Evolutionary conservation across 306 rosid species (phyloP).

Genomic region (Prunus mira): DNA sequence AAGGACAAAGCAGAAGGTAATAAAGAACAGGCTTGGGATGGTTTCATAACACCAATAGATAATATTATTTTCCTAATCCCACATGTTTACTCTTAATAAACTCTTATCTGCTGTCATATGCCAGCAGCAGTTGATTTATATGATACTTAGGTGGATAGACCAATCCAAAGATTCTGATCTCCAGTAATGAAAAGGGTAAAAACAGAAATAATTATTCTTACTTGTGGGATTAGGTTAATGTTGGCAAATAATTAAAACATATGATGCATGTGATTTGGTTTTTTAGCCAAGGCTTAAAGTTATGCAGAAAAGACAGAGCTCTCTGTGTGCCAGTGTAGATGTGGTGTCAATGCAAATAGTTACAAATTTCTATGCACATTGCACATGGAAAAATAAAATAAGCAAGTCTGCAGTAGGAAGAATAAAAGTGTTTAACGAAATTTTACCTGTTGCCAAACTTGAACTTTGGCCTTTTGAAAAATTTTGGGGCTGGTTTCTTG

Average conservation of each 20-base stretch:
- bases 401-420: background rate
- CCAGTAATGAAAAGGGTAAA: constrained; percentile 15
- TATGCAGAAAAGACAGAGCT: background rate
- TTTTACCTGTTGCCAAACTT: constrained; percentile 69
- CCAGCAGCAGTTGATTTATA: background rate
- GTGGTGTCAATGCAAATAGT: constrained; percentile 14
- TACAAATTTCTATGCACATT: background rate
- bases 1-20: background rate
- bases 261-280: constrained; percentile 20
- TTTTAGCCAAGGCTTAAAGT: background rate
- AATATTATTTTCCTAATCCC: background rate
- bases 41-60: background rate
- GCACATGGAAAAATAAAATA: constrained; percentile 11
- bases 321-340: constrained; percentile 5
- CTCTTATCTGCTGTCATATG: constrained; percentile 2
- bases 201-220: constrained; percentile 15
- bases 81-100: background rate
- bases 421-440: constrained; percentile 6
- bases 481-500: constrained; percentile 58
- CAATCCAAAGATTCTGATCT: constrained; percentile 30
- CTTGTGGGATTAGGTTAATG: constrained; percentile 15
- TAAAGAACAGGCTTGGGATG: background rate
- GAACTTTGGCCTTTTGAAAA: constrained; percentile 50
- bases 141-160: background rate
- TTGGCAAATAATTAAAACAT: background rate